Base-by-base conservation (phyloP, 371 early-diverging fungal genomes). In the Apophysomyces sp. region DNA sequence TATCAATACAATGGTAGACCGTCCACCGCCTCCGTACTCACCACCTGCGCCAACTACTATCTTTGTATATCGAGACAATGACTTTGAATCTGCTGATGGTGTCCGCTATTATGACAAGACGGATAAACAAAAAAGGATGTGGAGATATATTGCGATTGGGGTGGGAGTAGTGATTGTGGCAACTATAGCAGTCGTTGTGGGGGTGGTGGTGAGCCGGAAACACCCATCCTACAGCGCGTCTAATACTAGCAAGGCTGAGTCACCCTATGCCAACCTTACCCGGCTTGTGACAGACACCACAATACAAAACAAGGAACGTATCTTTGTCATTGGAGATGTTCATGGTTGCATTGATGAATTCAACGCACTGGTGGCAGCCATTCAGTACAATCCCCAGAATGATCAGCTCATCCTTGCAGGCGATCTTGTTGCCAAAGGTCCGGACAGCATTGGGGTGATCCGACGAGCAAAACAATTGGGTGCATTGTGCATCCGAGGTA, bases 291-390 rank as follows among this genome's bases (percentile, higher is more conserved):
- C 72, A 0, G 27, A 52, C 52, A 51, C 56, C 11, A 52, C 65
- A 0, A 36, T 58, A 2, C 57, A 59, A 26, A 58, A 58, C 28
- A 69, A 66, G 7, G 57, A 72, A 44, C 78, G 88, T 5, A 64
- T 91, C 18, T 74, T 88, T 51, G 82, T 91, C n/a, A 66, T 92
- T 21, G 92, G 92, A 4, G 92, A 92, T 58, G 75, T 92, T 30
- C 92, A 92, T 55, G 92, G 92, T 0, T 78, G 82, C 29, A 24
- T 84, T 0, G 58, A 69, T 2, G 88, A 89, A 57, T 64, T 92
- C 12, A 69, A 83, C 8, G 29, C 51, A 8, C 72, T 90, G 7
- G 55, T 92, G 2, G 66, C 67, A 0, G 66, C 73, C 21, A 59
- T 90, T 24, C 24, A 75, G 3, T 89, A 68, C 31, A 71, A 59